phyloP scores from a whole-genome alignment of 164 flowering plant genomes.

The Nymphaea thermarum region DNA sequence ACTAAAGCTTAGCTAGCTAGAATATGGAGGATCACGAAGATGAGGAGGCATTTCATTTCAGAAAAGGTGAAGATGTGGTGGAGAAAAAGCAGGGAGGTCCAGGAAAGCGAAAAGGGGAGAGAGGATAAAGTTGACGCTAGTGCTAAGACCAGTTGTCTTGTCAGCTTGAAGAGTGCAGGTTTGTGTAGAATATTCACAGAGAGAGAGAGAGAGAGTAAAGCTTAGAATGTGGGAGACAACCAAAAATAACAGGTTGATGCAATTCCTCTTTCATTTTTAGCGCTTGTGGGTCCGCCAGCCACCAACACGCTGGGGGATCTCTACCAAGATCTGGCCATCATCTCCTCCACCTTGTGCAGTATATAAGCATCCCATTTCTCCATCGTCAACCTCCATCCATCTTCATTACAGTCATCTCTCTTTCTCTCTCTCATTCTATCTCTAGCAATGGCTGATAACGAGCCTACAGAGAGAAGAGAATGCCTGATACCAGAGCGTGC shows the following conservation, averaged over 20 bases:
- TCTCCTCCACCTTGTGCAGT: neutral
- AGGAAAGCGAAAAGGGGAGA: neutral
- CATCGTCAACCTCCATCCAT: neutral
- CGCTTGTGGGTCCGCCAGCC: neutral
- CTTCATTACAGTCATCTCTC: neutral
- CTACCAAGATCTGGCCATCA: neutral
- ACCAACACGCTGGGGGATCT: neutral
- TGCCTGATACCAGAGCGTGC: conserved; percentile 61
- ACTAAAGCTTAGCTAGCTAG: no score
- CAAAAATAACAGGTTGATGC: neutral
- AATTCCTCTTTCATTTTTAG: no score
- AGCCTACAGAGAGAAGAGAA: conserved; percentile 26
- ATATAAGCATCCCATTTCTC: neutral
- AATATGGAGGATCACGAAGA: neutral
- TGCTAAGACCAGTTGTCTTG: neutral
- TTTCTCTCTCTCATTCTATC: neutral
- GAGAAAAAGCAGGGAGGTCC: neutral
- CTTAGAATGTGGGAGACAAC: neutral
- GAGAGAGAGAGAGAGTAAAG: neutral
- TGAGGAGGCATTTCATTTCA: neutral
- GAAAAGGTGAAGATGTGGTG: neutral
- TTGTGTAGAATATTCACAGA: neutral
- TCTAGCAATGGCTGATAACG: conserved; percentile 47
- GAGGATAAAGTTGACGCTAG: neutral
- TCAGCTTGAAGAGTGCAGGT: no score